A percentile compares a stretch with the other conserved stretches of the same genome.
phyloP scores from a whole-genome alignment of 139 green algal species.

The Chlorella sp. region DNA sequence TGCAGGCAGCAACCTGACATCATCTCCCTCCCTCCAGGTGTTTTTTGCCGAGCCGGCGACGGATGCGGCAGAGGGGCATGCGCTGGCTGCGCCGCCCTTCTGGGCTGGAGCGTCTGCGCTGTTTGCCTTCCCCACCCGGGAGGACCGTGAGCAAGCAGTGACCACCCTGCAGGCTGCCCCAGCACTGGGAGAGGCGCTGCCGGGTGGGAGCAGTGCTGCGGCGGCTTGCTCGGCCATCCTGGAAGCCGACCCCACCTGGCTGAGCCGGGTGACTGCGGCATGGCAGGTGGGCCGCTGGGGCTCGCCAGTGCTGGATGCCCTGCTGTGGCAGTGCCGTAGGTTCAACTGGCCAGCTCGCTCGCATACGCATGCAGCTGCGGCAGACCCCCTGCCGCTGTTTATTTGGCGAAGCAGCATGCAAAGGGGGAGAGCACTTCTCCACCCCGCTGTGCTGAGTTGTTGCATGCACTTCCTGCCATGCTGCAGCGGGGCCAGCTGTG shows the following conservation, averaged over 20 bases:
- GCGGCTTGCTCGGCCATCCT: slow-evolving; percentile 55
- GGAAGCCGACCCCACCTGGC: slow-evolving; percentile 65
- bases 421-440: too few species aligned
- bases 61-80: background rate
- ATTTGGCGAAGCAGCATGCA: too few species aligned
- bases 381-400: too few species aligned
- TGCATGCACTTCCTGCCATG: too few species aligned
- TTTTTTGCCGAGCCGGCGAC: slow-evolving; percentile 10
- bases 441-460: too few species aligned
- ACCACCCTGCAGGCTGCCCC: slow-evolving; percentile 51
- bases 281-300: slow-evolving; percentile 87
- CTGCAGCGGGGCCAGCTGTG: slow-evolving; percentile 53
- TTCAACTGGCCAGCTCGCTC: too few species aligned
- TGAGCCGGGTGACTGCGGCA: slow-evolving; percentile 70
- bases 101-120: slow-evolving; percentile 84
- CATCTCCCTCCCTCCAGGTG: background rate
- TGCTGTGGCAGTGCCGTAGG: too few species aligned
- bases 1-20: too few species aligned
- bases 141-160: slow-evolving; percentile 60
- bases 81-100: slow-evolving; percentile 21
- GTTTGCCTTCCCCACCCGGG: slow-evolving; percentile 74
- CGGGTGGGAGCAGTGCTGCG: slow-evolving; percentile 33
- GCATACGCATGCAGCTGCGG: too few species aligned
- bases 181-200: slow-evolving; percentile 53
- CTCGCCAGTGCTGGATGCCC: too few species aligned